Evolutionary conservation across 1,139 yeast genomes (phyloP), one percentile per base, ranked within the genome.

Genomic region (Saccharomyces pastorianus): DNA sequence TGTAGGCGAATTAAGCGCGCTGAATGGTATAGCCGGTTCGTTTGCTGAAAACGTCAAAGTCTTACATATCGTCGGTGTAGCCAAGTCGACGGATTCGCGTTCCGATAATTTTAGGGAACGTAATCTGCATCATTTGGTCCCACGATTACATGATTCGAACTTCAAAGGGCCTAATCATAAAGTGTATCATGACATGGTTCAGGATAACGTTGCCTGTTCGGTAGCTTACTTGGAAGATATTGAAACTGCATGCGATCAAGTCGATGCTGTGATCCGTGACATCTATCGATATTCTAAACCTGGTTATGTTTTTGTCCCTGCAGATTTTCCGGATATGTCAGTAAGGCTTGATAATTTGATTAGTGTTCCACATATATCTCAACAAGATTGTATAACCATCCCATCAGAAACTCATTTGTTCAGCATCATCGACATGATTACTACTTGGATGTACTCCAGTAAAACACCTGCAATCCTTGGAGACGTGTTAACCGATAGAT

Each of bases 251-350:
- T 74, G 81, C 26, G 73, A 73, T 29, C 78, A 80, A 64, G 76
- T 89, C 54, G 96, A 89, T 67, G 73, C 73, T 29, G 88, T 88
- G 4, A 78, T 89, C 58, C 65, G 67, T 47, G 74, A 78, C 32
- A 81, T 88, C 32, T 73, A 80, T 60, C 73, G 71, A 48, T 76
- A 78, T 55, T 82, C 85, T 29, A 80, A 85, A 65, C 96, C 96
- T 0, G 96, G 95, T 6, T 88, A 85, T 65, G 71, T 89, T 55
- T 87, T 81, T 65, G 69, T 89, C 47, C 96, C 96, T 2, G 74
- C 79, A 47, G 91, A 88, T 65, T 70, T 86, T 63, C 82, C 84
- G 8, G 80, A 80, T 61, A 63, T 73, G 47, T 60, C 71, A 47
- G 82, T 87, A 14, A 73, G 79, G 25, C 64, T 73, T 5, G 51